A percentile compares a stretch with the other conserved stretches of the same genome.
Conservation (phyloP, 2,329 filamentous ascomycete species). For the Colletotrichum plurivorum region DNA sequence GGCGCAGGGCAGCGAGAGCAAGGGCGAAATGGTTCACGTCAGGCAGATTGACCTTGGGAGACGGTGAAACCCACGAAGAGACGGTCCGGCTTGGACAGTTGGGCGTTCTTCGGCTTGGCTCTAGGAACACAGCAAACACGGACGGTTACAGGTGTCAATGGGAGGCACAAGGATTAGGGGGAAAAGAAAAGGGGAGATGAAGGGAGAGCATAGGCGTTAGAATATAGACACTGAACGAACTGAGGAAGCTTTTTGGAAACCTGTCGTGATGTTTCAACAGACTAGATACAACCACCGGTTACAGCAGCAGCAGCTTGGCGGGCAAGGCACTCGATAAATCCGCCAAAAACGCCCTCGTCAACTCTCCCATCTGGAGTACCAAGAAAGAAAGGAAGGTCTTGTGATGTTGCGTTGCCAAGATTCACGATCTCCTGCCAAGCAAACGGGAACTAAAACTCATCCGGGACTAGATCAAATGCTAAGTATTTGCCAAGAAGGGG, state of each 20-base stretch:
- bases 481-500: conserved; percentile 34
- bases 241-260: no score
- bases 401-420: conserved; percentile 26
- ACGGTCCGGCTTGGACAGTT: conserved; percentile 1
- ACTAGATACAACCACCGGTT: no score
- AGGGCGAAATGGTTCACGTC: conserved; percentile 65
- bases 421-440: conserved; percentile 34
- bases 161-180: background rate
- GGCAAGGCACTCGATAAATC: background rate
- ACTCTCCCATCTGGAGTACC: background rate
- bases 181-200: no score
- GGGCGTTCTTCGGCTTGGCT: conserved; percentile 18
- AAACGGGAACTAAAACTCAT: conserved; percentile 33
- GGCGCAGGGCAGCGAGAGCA: conserved; percentile 41
- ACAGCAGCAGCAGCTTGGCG: no score
- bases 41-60: conserved; percentile 68
- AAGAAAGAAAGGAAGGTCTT: background rate
- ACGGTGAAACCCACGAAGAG: conserved; percentile 45
- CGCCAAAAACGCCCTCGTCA: background rate
- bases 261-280: no score
- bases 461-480: conserved; percentile 10
- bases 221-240: no score
- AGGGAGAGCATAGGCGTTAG: no score
- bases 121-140: background rate
- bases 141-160: conserved; percentile 1